A percentile compares a stretch with the other conserved stretches of the same genome.
These are phyloP conservation scores for Salix udensis DNA, from an alignment of 345 rosid species.

Conservation along the genomic window DNA sequence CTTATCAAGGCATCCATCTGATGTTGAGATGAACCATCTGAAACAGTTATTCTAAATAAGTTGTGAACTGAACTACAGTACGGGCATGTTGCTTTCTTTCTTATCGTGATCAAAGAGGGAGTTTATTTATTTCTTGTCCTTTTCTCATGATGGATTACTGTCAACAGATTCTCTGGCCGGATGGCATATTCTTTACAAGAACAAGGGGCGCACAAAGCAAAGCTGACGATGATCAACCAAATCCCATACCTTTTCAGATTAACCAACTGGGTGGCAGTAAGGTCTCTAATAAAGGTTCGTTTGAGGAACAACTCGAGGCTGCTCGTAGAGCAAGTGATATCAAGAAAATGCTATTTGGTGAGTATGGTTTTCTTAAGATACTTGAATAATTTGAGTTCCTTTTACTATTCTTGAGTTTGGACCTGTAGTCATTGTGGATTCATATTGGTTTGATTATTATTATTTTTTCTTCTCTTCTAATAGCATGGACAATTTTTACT, in stretches of 20 bases:
- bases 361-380: conserved; percentile 22
- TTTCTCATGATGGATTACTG: conserved; percentile 5
- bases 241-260: conserved; percentile 35
- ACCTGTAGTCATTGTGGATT: neutral
- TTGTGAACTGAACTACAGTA: neutral
- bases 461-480: neutral
- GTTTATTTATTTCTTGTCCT: conserved; percentile 8
- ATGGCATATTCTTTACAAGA: conserved; percentile 72
- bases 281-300: conserved; percentile 51
- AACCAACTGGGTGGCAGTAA: conserved; percentile 56
- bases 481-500: neutral
- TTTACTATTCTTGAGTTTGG: neutral
- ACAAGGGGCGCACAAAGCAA: conserved; percentile 31
- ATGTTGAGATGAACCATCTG: neutral
- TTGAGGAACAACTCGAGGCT: conserved; percentile 83
- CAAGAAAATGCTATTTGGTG: conserved; percentile 77
- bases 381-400: neutral
- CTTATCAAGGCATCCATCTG: neutral
- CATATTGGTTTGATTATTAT: neutral
- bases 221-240: conserved; percentile 31
- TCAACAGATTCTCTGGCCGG: conserved; percentile 83
- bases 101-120: neutral
- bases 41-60: neutral
- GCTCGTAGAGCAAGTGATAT: conserved; percentile 81
- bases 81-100: neutral